These are phyloP conservation scores for Globisporangium radiosum DNA, from an alignment of 352 stramenopile species.

Conservation along the genomic window DNA sequence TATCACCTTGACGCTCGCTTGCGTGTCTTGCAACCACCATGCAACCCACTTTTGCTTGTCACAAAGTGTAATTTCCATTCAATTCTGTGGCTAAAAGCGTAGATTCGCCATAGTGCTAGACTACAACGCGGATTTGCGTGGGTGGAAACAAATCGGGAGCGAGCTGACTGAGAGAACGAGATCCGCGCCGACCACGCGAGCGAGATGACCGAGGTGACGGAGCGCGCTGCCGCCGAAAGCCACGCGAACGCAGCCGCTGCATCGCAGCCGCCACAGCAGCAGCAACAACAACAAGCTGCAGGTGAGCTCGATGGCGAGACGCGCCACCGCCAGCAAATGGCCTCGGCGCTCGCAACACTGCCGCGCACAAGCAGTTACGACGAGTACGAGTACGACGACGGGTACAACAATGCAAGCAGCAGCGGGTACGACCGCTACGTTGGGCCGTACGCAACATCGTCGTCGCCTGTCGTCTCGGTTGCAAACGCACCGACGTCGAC, in stretches of 20 bases:
- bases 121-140: too few species aligned
- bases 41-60: too few species aligned
- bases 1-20: too few species aligned
- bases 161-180: neutral
- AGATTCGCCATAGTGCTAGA: too few species aligned
- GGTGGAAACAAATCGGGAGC: too few species aligned
- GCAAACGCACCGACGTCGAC: conserved; percentile 24
- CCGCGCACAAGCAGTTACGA: conserved; percentile 13
- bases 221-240: conserved; percentile 4
- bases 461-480: conserved; percentile 3
- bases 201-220: conserved; percentile 15
- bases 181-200: neutral
- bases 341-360: conserved; percentile 26
- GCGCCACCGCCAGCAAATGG: conserved; percentile 21
- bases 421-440: conserved; percentile 13
- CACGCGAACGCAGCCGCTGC: neutral
- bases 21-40: too few species aligned
- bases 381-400: conserved; percentile 10
- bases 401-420: conserved; percentile 13
- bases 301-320: conserved; percentile 20
- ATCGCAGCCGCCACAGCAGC: neutral
- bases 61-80: too few species aligned
- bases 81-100: too few species aligned
- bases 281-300: conserved; percentile 4
- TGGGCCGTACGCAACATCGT: conserved; percentile 5